Evolutionary conservation across 768 basidiomycete genomes (phyloP).

Genomic region (Dentipellis sp.): DNA sequence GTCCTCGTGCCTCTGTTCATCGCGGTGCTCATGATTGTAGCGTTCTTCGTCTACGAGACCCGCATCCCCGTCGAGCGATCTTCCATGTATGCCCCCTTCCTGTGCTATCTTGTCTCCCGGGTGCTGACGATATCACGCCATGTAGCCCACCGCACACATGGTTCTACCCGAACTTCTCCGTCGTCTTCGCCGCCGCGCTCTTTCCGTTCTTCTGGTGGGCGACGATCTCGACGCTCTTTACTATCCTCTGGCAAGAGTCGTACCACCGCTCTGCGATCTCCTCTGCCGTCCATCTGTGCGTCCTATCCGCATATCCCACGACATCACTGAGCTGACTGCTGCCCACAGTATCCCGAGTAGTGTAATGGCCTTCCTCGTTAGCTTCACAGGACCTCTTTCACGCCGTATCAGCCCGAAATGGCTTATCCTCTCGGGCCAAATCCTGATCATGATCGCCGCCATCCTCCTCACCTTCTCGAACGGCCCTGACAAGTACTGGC

Average conservation of each 20-base stretch:
- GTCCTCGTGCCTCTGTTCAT: constrained; percentile 36
- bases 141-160: constrained; percentile 26
- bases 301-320: background rate
- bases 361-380: constrained; percentile 31
- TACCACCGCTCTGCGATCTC: constrained; percentile 27
- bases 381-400: constrained; percentile 30
- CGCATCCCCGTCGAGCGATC: constrained; percentile 26
- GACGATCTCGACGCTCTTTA: constrained; percentile 24
- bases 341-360: constrained; percentile 1
- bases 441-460: constrained; percentile 28
- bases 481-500: constrained; percentile 34
- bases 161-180: constrained; percentile 30
- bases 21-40: constrained; percentile 26
- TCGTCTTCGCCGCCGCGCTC: constrained; percentile 27
- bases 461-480: constrained; percentile 34
- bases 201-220: constrained; percentile 33
- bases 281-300: constrained; percentile 30
- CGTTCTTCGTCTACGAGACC: constrained; percentile 34
- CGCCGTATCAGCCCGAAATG: constrained; percentile 30
- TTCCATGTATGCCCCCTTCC: constrained; percentile 18
- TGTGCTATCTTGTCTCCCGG: background rate
- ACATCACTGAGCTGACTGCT: background rate
- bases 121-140: background rate
- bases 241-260: constrained; percentile 25
- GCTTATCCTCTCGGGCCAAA: constrained; percentile 34